Percentiles rank a stretch among this genome's conserved stretches.
Conservation (phyloP, 2,329 filamentous ascomycete genomes). For the Pseudocercospora fuligena region DNA sequence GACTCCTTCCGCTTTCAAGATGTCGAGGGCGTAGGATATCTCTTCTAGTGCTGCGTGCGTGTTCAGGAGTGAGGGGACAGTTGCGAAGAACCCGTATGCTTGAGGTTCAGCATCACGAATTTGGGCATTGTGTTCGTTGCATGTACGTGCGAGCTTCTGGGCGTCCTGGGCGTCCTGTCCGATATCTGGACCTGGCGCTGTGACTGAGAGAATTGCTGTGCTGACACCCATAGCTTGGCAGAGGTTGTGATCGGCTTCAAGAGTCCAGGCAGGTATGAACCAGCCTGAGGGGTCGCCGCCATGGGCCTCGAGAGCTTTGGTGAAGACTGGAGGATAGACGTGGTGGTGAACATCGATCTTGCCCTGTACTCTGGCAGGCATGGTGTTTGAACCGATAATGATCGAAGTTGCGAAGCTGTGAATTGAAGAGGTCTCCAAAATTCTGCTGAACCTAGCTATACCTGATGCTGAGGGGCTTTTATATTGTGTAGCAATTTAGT, state of each 20-base stretch:
- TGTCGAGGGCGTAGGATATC: background rate
- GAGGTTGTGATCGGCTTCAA: background rate
- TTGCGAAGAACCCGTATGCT: slow-evolving; percentile 1
- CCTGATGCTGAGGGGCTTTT: too few species aligned
- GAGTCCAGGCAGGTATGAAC: background rate
- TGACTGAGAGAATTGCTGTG: background rate
- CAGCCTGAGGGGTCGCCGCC: slow-evolving; percentile 4
- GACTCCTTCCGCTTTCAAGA: background rate
- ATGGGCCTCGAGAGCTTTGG: background rate
- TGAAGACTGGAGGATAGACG: background rate
- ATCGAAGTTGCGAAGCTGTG: too few species aligned
- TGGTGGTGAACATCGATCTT: slow-evolving; percentile 7
- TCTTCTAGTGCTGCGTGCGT: background rate
- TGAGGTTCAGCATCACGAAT: background rate
- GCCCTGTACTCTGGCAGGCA: too few species aligned
- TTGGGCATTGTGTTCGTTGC: background rate
- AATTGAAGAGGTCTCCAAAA: too few species aligned
- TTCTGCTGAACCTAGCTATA: too few species aligned
- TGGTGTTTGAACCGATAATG: too few species aligned
- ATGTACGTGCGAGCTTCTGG: background rate
- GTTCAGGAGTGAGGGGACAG: background rate
- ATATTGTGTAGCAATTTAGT: too few species aligned
- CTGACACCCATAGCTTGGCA: background rate
- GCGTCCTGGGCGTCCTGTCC: background rate
- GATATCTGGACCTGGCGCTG: background rate